Evolutionary conservation across 2,329 filamentous ascomycete genomes (phyloP), one percentile per base, ranked within the genome.

Genomic region (Epichloe gansuensis): DNA sequence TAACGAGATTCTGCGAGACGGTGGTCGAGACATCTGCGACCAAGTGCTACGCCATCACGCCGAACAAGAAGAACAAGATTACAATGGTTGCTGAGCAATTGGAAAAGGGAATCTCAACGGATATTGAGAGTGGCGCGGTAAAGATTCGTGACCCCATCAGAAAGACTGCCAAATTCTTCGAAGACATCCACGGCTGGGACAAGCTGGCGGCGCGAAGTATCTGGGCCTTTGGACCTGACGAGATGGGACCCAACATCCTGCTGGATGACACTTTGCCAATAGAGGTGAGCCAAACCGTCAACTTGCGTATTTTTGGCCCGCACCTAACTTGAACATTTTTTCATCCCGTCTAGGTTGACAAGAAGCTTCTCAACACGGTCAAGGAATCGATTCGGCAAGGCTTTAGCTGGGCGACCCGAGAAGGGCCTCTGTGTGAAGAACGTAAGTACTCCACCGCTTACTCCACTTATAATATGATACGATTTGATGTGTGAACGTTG

Each of bases 61-160:
- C 93, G 2, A 98, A 98, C 74, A 98, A 98, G 73, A 96, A 96
- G 75, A 98, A 98, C 74, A 95, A 95, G 69, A 86, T 98, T 62
- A 97, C 93, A 38, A 96, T 98, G 88, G 87, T 97, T 53, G 93
- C 93, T 3, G 93, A 98, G 67, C 91, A 93, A 37, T 74, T 98
- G 13, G 93, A 98, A 60, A 87, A 94, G 61, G 93, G 93, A 15
- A 95, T 98, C 57, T 89, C 91, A 5, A 84, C 88, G 62, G 93
- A 98, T 62, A 97, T 98, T 57, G 93, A 98, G 72, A 83, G 81
- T 47, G 91, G 91, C 28, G 85, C 81, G 52, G 91, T 98, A 61
- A 90, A 81, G 63, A 96, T 98, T 71, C 88, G 86, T 57, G 91
- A 97, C 61, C 91, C 93, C 2, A 86, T 93, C 44, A 85, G 91